Evolutionary conservation across 169 alveolate species (phyloP).

Genomic region (Plasmodium gonderi): DNA sequence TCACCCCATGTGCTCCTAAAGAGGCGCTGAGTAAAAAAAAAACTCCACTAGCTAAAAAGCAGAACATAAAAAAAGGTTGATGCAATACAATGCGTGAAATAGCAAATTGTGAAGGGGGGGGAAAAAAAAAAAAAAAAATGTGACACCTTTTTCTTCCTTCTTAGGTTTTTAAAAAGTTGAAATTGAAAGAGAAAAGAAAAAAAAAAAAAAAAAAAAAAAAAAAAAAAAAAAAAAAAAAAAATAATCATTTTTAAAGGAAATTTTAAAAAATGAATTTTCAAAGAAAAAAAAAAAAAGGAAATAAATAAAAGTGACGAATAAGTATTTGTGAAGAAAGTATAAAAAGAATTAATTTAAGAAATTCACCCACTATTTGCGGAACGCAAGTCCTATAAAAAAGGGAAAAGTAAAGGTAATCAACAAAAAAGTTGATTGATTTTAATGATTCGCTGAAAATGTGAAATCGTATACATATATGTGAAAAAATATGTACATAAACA

Average conservation of each 20-base stretch:
- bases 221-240: no score
- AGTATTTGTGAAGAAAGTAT: background rate
- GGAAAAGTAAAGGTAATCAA: background rate
- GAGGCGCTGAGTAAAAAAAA: background rate
- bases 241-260: background rate
- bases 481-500: no score
- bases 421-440: background rate
- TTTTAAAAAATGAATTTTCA: background rate
- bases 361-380: background rate
- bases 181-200: no score
- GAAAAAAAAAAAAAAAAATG: background rate
- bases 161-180: background rate
- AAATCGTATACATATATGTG: no score
- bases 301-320: no score
- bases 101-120: background rate
- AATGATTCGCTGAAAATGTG: background rate
- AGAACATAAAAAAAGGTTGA: background rate
- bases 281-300: background rate
- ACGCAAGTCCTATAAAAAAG: conserved; percentile 4
- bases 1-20: background rate
- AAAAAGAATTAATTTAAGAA: background rate
- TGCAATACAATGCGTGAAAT: background rate
- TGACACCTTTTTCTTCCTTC: background rate
- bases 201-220: no score
- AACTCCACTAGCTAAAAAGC: background rate